Evolutionary conservation across 352 stramenopile species (phyloP), one percentile per base, ranked within the genome.

Genomic region (Globisporangium spiculum): DNA sequence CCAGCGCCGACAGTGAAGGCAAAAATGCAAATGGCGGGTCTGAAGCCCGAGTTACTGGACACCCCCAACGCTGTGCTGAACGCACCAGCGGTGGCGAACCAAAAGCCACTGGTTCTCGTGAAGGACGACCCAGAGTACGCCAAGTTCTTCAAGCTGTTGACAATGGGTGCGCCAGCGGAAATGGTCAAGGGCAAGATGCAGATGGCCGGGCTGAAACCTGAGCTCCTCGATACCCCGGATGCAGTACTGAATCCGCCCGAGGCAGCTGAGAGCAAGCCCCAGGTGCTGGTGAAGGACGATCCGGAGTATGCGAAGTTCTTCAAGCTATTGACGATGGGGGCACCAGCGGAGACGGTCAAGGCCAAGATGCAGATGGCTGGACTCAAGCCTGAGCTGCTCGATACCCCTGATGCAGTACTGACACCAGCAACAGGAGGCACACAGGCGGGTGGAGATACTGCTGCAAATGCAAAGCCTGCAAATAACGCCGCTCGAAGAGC

Each of bases 141-240:
- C 82, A 92, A 90, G 66, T 92, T 92, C 61, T 92, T 92, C 70
- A 92, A 91, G 58, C 66, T 92, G 7, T 68, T 88, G 8, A 64
- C 71, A 0, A 92, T 92, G 84, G 78, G 79, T 3, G 83, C 84
- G 5, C 84, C 84, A 20, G 52, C 74, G 0, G 79, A 82, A 5
- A 83, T 70, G 0, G 84, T 92, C 3, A 90, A 91, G 66, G 68
- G 60, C 1, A 89, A 87, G 63, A 90, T 92, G 80, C 72, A 81
- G 46, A 85, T 90, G 71, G 80, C 79, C 34, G 82, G 82, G 3
- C 68, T 92, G 4, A 77, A 82, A 30, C 69, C 80, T 2, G 82
- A 91, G 22, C 65, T 92, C 2, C 71, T 92, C 18, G 65, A 69
- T n/a, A 69, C 56, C 0, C 65, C 65, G 0, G 65, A 69, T 2